Base-by-base conservation (phyloP, 1,284 basidiomycete species). In the Pseudozyma sp. region DNA sequence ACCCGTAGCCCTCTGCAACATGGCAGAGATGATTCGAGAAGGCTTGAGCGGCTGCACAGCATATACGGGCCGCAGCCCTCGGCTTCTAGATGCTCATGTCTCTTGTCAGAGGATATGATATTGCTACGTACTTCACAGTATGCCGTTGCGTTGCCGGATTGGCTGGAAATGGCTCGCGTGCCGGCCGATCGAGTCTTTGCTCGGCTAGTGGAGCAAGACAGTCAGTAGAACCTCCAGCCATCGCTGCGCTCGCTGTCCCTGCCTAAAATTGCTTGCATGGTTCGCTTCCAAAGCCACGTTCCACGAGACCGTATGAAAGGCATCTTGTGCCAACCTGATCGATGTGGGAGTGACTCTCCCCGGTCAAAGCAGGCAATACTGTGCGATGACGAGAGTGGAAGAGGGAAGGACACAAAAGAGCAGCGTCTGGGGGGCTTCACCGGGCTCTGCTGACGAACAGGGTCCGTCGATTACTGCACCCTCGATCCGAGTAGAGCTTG, bases 91-190 rank as follows among this genome's bases (percentile, higher is more conserved):
- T 37, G 35, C 35, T 37, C 24, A 4, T 24, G 4, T 24, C 24
- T 24, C 24, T 24, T 24, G 2, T 24, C 2, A 24, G 4, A 2
- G 24, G 24, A 2, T 4, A 24, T 24, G 24, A 24, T 24, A 24
- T 24, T 24, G 24, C 24, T 24, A 24, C 24, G 24, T 24, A 24
- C 24, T 24, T 24, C 16, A 31, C 29, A 34, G 16, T 19, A 33
- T 49, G 51, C 40, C 40, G 30, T 29, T 52, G 24, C 30, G 29
- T 52, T 42, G 51, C 40, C 51, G 40, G n/a, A 8, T 16, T 37
- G 10, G 7, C 11, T 19, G 31, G 40, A 29, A 43, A 43, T n/a
- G 40, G 51, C 40, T 52, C 40, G 30, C 40, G 40, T 52, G 30
- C 40, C 11, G 40, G 16, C 40, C n/a, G n/a, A 42, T 42, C 14